A percentile compares a stretch with the other conserved stretches of the same genome.
phyloP scores from a whole-genome alignment of 2,329 filamentous ascomycete genomes.

The Trichoderma afroharzianum region DNA sequence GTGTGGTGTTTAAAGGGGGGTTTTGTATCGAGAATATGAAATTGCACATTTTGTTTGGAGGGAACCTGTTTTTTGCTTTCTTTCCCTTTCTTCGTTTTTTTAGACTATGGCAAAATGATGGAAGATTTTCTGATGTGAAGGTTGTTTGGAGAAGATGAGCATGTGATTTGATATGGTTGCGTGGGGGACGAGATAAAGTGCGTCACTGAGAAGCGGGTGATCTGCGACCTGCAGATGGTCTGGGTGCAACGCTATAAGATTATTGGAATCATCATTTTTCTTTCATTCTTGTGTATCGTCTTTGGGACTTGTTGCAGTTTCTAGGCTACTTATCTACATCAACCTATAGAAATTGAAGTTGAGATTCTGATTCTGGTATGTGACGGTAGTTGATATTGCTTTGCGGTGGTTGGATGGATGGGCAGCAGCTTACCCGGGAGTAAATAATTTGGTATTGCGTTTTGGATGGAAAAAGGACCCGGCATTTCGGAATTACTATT shows the following conservation, averaged over 20 bases:
- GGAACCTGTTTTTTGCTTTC: not conserved
- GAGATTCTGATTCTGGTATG: not conserved
- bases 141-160: not conserved
- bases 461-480: not conserved
- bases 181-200: not conserved
- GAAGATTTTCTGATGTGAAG: not conserved
- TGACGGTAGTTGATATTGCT: not conserved
- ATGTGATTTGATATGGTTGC: not conserved
- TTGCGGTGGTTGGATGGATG: not conserved
- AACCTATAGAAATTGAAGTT: too few relatives aligned
- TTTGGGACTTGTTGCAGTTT: too few relatives aligned
- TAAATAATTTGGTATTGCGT: too few relatives aligned
- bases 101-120: not conserved
- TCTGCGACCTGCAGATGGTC: constrained; percentile 10
- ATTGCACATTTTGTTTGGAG: not conserved
- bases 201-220: constrained; percentile 9
- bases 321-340: not conserved
- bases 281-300: too few relatives aligned
- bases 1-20: not conserved
- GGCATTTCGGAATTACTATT: not conserved
- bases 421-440: not conserved
- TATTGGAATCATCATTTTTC: too few relatives aligned
- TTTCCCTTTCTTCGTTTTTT: not conserved
- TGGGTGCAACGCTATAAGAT: not conserved
- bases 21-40: not conserved